Conservation (phyloP, 2,329 filamentous ascomycete genomes). For the Fusarium phyllophilum region DNA sequence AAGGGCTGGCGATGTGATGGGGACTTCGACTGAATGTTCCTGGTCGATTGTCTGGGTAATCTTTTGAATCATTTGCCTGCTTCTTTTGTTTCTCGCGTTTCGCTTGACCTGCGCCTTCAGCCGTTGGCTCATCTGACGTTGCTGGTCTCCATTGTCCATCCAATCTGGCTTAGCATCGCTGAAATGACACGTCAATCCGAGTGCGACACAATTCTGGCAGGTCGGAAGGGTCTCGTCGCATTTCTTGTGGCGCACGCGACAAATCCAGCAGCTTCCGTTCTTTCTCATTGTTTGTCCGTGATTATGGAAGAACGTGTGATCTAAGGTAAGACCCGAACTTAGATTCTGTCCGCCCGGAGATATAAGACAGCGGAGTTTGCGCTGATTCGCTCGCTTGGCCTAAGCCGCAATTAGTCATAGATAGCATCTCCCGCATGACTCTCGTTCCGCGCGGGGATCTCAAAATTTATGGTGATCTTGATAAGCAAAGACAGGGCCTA, state of each 20-base stretch:
- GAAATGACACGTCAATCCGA: constrained; percentile 61
- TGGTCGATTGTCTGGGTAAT: neutral
- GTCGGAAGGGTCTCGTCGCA: constrained; percentile 5
- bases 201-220: constrained; percentile 49
- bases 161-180: constrained; percentile 56
- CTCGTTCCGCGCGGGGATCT: no score
- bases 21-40: no score
- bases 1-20: neutral
- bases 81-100: constrained; percentile 43
- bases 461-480: no score
- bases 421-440: no score
- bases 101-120: constrained; percentile 42
- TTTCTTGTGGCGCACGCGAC: constrained; percentile 26
- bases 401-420: no score
- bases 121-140: constrained; percentile 38
- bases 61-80: constrained; percentile 38
- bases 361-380: no score
- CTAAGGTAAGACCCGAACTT: no score
- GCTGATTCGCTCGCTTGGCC: no score
- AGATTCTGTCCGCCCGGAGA: neutral
- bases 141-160: constrained; percentile 53
- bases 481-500: no score
- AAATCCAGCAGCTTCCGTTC: constrained; percentile 19
- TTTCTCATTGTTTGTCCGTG: neutral
- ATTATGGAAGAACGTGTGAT: neutral